Percentiles rank a stretch among this genome's conserved stretches.
These are phyloP conservation scores for Starmerella apis DNA, from an alignment of 805 yeast genomes.

Conservation along the genomic window DNA sequence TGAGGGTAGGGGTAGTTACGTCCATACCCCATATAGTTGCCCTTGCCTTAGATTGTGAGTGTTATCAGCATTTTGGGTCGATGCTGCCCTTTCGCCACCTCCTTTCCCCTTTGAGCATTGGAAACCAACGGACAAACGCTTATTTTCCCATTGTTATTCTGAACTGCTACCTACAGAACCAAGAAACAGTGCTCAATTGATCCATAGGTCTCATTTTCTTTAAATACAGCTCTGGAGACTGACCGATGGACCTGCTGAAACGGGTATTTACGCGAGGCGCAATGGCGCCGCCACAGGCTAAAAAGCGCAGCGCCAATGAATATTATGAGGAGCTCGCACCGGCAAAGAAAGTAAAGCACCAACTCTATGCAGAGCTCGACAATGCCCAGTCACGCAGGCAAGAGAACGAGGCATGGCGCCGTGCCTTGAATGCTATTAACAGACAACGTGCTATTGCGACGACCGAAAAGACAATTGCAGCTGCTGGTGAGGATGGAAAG, in stretches of 20 bases:
- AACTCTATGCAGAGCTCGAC: slow-evolving; percentile 1
- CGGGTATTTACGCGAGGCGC: background rate
- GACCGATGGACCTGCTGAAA: background rate
- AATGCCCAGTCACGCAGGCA: background rate
- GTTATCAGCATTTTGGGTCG: slow-evolving; percentile 2
- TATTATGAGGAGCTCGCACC: background rate
- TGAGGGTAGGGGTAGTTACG: background rate
- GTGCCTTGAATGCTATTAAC: background rate
- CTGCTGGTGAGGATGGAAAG: background rate
- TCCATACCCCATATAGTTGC: background rate
- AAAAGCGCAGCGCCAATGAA: background rate
- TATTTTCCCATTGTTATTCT: no score
- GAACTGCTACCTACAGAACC: no score
- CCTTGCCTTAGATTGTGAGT: background rate
- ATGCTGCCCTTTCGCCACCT: background rate
- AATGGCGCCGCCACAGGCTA: background rate
- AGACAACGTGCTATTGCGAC: background rate
- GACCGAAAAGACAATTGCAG: background rate
- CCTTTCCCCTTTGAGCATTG: background rate
- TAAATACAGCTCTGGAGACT: background rate
- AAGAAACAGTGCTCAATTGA: background rate
- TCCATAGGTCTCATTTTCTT: no score
- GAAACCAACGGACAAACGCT: no score
- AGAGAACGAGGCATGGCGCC: background rate
- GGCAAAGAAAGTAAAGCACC: background rate